Evolutionary conservation across 2,329 filamentous ascomycete species (phyloP).

Genomic region (Paradendryphiella salina): DNA sequence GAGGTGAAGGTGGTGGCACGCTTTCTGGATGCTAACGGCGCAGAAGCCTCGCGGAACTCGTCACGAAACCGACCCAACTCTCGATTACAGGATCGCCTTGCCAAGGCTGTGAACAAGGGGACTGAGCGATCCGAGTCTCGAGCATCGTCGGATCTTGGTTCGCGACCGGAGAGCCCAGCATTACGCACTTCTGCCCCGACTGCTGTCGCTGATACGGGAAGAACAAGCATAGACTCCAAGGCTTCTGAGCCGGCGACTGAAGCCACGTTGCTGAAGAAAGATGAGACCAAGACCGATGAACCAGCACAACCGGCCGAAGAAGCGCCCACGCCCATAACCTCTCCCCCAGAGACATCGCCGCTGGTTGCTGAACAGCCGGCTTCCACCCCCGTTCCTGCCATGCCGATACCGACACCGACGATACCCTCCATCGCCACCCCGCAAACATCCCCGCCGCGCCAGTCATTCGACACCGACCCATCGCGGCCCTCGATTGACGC

Average conservation of each 20-base stretch:
- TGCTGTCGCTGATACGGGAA: conserved; percentile 42
- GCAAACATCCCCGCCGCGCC: conserved; percentile 35
- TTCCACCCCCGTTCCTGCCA: conserved; percentile 31
- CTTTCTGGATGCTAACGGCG: conserved; percentile 24
- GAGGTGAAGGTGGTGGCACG: background rate
- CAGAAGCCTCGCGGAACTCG: conserved; percentile 63
- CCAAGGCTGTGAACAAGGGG: conserved; percentile 80
- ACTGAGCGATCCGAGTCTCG: conserved; percentile 55
- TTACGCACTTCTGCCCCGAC: conserved; percentile 34
- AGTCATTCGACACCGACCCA: conserved; percentile 39
- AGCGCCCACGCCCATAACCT: conserved; percentile 11
- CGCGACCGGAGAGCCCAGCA: conserved; percentile 59
- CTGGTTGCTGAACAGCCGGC: conserved; percentile 46
- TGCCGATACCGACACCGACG: conserved; percentile 34
- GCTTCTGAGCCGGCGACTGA: conserved; percentile 36
- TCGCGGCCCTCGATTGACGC: conserved; percentile 40
- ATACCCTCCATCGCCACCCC: conserved; percentile 41
- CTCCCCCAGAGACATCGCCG: conserved; percentile 17
- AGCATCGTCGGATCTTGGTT: conserved; percentile 55
- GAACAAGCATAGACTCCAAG: conserved; percentile 52
- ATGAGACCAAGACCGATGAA: conserved; percentile 18
- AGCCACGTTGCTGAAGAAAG: conserved; percentile 16
- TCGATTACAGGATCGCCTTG: conserved; percentile 84
- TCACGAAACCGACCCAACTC: conserved; percentile 73
- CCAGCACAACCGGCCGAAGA: conserved; percentile 37